A percentile compares a stretch with the other conserved stretches of the same genome.
Conservation (phyloP, 108 stramenopile genomes). For the Ochromonas danica region DNA sequence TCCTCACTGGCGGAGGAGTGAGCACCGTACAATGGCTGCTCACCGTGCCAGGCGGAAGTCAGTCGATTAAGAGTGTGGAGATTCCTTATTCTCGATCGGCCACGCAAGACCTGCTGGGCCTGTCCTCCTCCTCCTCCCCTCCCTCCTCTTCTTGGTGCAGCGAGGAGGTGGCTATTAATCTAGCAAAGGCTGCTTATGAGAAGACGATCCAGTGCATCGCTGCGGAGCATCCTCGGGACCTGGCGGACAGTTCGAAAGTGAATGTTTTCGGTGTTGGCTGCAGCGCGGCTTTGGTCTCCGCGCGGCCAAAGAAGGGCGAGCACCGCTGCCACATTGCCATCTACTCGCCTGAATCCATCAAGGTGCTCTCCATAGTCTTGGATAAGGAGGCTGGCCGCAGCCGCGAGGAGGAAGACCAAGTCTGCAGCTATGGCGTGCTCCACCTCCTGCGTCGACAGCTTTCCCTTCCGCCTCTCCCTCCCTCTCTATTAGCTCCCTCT, state of each 20-base stretch:
- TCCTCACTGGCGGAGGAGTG: conserved; percentile 19
- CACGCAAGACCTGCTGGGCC: neutral
- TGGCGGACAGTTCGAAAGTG: neutral
- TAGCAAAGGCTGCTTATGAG: conserved; percentile 11
- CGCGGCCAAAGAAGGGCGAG: neutral
- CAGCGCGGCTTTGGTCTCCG: conserved; percentile 3
- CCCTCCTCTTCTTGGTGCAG: neutral
- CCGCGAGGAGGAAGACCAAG: conserved; percentile 4
- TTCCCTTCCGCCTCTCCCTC: neutral
- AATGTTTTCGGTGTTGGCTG: conserved; percentile 31
- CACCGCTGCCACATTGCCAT: conserved; percentile 27
- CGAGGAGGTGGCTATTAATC: neutral
- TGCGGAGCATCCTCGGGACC: neutral
- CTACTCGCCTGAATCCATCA: neutral
- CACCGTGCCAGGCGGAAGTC: conserved; percentile 21
- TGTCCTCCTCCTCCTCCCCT: neutral
- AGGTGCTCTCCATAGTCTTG: too few species aligned
- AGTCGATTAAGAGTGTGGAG: neutral
- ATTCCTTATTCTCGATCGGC: conserved; percentile 6
- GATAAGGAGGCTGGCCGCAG: neutral
- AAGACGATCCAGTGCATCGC: neutral
- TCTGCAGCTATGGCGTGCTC: neutral
- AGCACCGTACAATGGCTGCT: neutral
- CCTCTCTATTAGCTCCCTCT: neutral
- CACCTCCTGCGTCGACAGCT: neutral